phyloP scores from a whole-genome alignment of 352 stramenopile species.

The Phytophthora sp. region DNA sequence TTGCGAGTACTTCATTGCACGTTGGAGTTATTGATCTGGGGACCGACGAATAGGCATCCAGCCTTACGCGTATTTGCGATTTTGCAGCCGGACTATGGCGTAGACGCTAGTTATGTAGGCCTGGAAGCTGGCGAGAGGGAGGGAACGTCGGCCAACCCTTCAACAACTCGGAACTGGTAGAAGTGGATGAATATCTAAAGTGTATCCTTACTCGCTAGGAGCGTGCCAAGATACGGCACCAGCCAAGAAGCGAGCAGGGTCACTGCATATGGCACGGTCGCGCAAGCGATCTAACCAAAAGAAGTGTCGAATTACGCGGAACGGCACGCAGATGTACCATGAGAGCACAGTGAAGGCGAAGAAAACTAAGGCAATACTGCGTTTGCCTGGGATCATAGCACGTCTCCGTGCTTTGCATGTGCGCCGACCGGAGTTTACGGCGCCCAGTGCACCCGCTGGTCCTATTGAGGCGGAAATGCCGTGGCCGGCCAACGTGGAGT shows the following conservation, averaged over 20 bases:
- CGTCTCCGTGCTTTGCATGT: background rate
- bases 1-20: background rate
- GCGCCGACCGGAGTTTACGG: background rate
- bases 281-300: background rate
- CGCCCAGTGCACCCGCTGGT: background rate
- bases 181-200: background rate
- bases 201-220: background rate
- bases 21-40: background rate
- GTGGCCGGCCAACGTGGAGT: background rate
- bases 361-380: background rate
- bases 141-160: background rate
- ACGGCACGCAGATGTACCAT: background rate
- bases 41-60: background rate
- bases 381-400: background rate
- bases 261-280: background rate
- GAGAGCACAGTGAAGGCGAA: background rate
- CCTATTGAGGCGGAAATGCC: background rate
- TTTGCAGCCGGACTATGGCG: background rate
- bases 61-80: background rate
- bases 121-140: background rate
- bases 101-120: background rate
- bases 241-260: background rate
- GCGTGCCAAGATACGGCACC: constrained; percentile 1
- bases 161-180: background rate
- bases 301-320: background rate